Base-by-base conservation (phyloP, 768 basidiomycete genomes). In the Suillus lakei region DNA sequence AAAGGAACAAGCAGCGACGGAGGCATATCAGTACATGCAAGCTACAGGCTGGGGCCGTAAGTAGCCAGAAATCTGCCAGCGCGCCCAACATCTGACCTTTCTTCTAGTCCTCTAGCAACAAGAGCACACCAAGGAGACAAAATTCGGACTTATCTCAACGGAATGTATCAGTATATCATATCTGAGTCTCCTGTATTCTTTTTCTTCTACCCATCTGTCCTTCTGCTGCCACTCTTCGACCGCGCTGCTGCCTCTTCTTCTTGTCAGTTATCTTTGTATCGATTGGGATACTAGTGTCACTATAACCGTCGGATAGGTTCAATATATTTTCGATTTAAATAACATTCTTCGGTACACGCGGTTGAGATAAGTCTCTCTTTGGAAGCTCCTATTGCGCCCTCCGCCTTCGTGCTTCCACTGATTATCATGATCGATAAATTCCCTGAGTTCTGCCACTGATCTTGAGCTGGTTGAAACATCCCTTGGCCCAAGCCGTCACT, bases 1-100 rank as follows among this genome's bases (percentile, higher is more conserved):
- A 9, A 90, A 89, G 68, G 88, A 90, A 76, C 85, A 87, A 66
- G 89, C 89, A n/a, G 88, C 87, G 38, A 82, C 83, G 44, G 78
- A 83, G 62, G 88, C 89, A 55, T 88, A 81, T 77, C 70, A 71
- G 13, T 64, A 77, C 3, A 79, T 89, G 82, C 58, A 59, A 12
- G 58, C 58, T 41, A 59, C 58, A 41, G 83, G 85, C 61, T 89
- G 88, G 87, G 81, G 80, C 70, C 72, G 72, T 73, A 62, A 69
- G 71, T 7, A 21, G n/a, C 39, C 18, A 9, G 6, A 18, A 21
- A 30, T 41, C 7, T 21, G 10, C 3, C 18, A 12, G 21, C 9
- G 18, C 12, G 39, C 58, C 10, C 39, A 41, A 41, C 3, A 30
- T 41, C 58, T 59, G 26, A 59, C 41, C 9, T 59, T 30, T 28